Evolutionary conservation across 768 basidiomycete species (phyloP).

Genomic region (Ramaria rubella): DNA sequence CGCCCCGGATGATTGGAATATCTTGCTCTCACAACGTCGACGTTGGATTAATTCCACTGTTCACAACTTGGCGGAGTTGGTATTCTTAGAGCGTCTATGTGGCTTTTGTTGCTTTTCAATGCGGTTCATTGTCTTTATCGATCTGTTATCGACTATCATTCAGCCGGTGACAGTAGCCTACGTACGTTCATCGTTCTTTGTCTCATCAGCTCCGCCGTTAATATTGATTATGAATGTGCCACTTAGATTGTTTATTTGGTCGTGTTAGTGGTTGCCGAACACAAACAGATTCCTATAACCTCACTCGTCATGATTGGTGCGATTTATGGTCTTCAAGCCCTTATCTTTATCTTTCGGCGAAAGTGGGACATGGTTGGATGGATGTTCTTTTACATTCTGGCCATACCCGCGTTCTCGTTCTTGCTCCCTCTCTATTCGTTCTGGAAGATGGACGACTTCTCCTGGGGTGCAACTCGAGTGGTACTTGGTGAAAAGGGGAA

Average conservation of each 20-base stretch:
- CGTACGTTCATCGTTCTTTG: constrained; percentile 45
- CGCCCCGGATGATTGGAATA: constrained; percentile 92
- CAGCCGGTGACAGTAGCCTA: constrained; percentile 86
- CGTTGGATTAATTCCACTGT: constrained; percentile 99
- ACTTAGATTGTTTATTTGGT: constrained; percentile 80
- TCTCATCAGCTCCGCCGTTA: background rate
- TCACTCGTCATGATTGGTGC: constrained; percentile 91
- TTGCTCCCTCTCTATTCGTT: constrained; percentile 90
- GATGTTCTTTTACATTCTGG: constrained; percentile 94
- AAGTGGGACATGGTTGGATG: constrained; percentile 99
- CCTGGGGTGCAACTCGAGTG: constrained; percentile 88
- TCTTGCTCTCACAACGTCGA: constrained; percentile 90
- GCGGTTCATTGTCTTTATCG: constrained; percentile 97
- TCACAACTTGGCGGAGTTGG: constrained; percentile 90
- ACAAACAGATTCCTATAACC: constrained; percentile 64
- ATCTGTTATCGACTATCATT: constrained; percentile 79
- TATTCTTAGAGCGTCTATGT: constrained; percentile 87
- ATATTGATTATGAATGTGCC: constrained; percentile 12
- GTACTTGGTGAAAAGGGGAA: constrained; percentile 93
- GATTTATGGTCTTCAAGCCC: constrained; percentile 89
- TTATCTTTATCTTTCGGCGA: constrained; percentile 85
- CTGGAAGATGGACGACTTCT: constrained; percentile 99
- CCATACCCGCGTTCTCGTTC: constrained; percentile 91
- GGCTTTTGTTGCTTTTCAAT: constrained; percentile 99
- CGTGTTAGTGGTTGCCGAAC: constrained; percentile 63